Evolutionary conservation across 257 asterid genomes (phyloP).

Genomic region (Solanum ossicruentum): DNA sequence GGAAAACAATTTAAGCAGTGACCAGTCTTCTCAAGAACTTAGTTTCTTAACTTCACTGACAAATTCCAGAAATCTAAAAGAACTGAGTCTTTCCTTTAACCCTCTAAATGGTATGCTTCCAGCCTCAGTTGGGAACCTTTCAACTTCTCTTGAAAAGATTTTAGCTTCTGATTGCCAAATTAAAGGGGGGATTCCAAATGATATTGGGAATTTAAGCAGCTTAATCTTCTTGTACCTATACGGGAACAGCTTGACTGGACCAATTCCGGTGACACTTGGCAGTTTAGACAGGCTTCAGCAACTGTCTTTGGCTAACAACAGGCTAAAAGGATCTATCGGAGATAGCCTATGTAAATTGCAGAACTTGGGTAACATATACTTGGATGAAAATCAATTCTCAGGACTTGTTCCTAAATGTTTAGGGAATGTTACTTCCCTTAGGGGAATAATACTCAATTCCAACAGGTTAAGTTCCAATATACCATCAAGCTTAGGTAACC

Average conservation of each 20-base stretch:
- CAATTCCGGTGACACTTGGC: not conserved
- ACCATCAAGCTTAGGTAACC: slow-evolving; percentile 9
- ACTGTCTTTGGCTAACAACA: not conserved
- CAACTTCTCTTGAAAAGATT: slow-evolving; percentile 2
- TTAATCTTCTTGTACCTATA: not conserved
- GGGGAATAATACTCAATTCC: not conserved
- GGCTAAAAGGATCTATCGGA: slow-evolving; percentile 1
- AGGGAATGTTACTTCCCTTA: not conserved
- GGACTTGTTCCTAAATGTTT: slow-evolving; percentile 22
- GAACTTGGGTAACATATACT: not conserved
- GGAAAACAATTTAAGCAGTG: slow-evolving; percentile 14
- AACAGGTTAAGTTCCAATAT: slow-evolving; percentile 10
- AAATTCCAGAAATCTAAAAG: not conserved
- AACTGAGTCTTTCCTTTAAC: not conserved
- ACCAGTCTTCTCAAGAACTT: not conserved
- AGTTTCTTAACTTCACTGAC: not conserved
- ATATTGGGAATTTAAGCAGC: slow-evolving; percentile 17
- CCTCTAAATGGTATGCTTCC: slow-evolving; percentile 7
- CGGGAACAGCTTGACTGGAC: not conserved
- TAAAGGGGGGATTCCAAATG: slow-evolving; percentile 15
- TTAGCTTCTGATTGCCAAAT: not conserved
- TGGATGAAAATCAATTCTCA: not conserved
- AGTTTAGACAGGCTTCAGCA: not conserved
- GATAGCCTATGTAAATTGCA: slow-evolving; percentile 2
- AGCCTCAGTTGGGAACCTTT: slow-evolving; percentile 18